Conservation (phyloP, 2,329 filamentous ascomycete genomes). For the Aspergillus sp. region DNA sequence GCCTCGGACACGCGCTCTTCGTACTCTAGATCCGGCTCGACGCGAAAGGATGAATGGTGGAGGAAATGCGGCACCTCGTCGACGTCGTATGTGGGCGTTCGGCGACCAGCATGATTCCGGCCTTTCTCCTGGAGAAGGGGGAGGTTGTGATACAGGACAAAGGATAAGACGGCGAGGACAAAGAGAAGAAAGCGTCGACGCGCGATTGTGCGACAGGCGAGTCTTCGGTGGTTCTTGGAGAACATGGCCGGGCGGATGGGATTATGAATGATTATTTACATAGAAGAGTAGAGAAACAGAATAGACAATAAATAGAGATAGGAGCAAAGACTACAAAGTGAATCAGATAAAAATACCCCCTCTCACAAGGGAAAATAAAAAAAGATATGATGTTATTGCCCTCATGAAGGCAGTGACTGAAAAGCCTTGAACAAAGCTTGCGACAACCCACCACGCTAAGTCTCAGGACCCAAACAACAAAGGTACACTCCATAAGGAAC, state of each 20-base stretch:
- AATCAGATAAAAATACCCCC: background rate
- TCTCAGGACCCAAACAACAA: background rate
- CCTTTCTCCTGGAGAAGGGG: conserved; percentile 6
- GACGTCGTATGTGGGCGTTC: conserved; percentile 14
- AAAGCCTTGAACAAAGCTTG: background rate
- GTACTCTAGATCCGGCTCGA: conserved; percentile 27
- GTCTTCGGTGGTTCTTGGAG: background rate
- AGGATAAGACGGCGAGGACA: conserved; percentile 8
- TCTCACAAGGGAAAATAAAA: background rate
- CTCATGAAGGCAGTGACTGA: background rate
- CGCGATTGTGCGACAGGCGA: background rate
- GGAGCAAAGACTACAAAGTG: background rate
- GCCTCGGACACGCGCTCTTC: conserved; percentile 24
- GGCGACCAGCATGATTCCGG: conserved; percentile 6
- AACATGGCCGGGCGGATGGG: background rate
- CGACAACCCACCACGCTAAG: background rate
- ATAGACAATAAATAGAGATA: background rate
- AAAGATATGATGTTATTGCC: background rate
- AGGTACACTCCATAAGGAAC: background rate
- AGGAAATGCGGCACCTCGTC: conserved; percentile 26
- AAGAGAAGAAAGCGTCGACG: background rate
- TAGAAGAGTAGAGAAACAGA: background rate
- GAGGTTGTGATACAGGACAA: conserved; percentile 5
- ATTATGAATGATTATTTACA: no score
- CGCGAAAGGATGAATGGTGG: conserved; percentile 29